Conservation (phyloP, 164 flowering plant species). For the Magnolia kwangsiensis region DNA sequence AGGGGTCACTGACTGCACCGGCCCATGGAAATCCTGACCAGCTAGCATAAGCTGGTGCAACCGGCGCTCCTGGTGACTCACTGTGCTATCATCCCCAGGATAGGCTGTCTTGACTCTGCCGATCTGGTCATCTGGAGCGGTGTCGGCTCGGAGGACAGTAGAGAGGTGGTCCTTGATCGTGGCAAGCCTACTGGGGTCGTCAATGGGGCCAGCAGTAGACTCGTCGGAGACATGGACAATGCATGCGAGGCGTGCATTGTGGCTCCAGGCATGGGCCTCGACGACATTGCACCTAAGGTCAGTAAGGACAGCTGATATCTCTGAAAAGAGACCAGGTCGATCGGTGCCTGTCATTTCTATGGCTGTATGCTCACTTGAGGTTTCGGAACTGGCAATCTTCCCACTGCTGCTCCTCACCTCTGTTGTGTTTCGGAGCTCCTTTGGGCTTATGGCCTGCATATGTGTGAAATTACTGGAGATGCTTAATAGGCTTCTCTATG, state of each 20-base stretch:
- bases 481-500: neutral
- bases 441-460: conserved; percentile 50
- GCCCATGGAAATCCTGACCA: conserved; percentile 45
- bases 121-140: conserved; percentile 15
- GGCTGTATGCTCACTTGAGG: conserved; percentile 37
- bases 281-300: conserved; percentile 63
- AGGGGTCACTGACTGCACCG: conserved; percentile 12
- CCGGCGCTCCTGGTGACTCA: conserved; percentile 49
- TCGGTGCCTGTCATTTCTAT: conserved; percentile 62
- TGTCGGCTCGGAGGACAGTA: conserved; percentile 44
- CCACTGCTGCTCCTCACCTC: conserved; percentile 9
- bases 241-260: conserved; percentile 62
- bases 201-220: conserved; percentile 34
- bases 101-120: conserved; percentile 26
- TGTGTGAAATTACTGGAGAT: neutral
- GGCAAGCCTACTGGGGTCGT: conserved; percentile 49
- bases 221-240: conserved; percentile 56
- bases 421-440: conserved; percentile 17
- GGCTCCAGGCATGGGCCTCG: conserved; percentile 83
- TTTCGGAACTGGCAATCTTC: conserved; percentile 7
- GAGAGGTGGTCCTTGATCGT: conserved; percentile 52
- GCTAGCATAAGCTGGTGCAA: conserved; percentile 75
- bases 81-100: conserved; percentile 23
- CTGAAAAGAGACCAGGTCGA: conserved; percentile 75
- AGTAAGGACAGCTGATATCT: conserved; percentile 66